Base-by-base conservation (phyloP, 176 grass and related monocot genomes). In the Oryza meyeriana region DNA sequence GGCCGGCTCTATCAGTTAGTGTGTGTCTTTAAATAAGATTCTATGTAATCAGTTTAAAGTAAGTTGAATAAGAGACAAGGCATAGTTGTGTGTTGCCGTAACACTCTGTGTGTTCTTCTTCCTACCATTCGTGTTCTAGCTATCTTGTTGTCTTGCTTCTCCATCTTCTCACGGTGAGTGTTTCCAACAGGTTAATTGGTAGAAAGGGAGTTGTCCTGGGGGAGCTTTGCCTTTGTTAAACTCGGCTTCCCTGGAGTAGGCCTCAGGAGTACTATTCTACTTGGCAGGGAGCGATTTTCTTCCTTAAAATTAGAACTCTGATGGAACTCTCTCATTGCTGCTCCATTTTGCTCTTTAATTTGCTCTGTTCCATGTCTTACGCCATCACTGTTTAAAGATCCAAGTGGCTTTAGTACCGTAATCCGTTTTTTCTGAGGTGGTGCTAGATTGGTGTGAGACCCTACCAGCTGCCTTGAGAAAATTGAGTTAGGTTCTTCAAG, bases 201-300 rank as follows among this genome's bases (percentile, higher is more conserved):
- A 89, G 74, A 58, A 80, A 84, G 77, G 78, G 65, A 35, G 39
- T 84, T 85, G 38, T 44, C 57, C 30, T 76, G 41, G 72, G 41
- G 4, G 25, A 89, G 48, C 42, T 88, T 91, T 48, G 78, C 66
- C 30, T 83, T 92, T 76, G 67, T 31, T 72, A 61, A 32, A 62
- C 59, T 34, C 45, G 74, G 67, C 47, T 82, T 90, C 79, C 75
- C 83, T 42, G 89, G 85, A 42, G 88, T 95, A 83, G 96, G 93
- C 85, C 92, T 94, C 77, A 99, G 69, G 77, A 99, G 88, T 61
- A 99, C 66, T 80, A 99, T 99, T 82, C 87, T 87, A 79, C 91
- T 94, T 63, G 91, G 70, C 64, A 88, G 83, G 67, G 80, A 93
- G 44, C 77, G 34, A 40, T 38, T 85, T 85, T 88, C 88, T 73